Percentiles rank a stretch among this genome's conserved stretches.
Evolutionary conservation across 305 asterid species (phyloP).

Genomic region (Fraxinus sp.): DNA sequence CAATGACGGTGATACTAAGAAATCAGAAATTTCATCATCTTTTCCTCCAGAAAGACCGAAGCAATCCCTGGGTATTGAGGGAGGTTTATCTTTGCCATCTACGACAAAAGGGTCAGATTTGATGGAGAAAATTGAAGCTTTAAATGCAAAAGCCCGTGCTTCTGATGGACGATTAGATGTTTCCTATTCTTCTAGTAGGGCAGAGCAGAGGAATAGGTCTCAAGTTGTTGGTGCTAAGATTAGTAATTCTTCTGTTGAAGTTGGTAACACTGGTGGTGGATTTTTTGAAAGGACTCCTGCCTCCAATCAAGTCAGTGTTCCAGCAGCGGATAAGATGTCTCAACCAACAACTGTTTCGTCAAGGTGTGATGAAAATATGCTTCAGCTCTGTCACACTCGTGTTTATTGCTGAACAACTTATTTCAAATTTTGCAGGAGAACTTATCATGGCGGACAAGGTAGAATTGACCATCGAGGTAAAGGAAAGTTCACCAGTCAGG

Average conservation of each 20-base stretch:
- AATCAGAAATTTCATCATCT: slow-evolving; percentile 38
- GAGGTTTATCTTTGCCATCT: slow-evolving; percentile 41
- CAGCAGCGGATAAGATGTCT: slow-evolving; percentile 38
- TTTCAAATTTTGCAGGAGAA: slow-evolving; percentile 49
- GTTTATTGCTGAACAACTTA: slow-evolving; percentile 18
- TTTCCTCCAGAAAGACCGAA: slow-evolving; percentile 42
- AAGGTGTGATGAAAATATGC: slow-evolving; percentile 43
- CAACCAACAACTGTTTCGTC: slow-evolving; percentile 48
- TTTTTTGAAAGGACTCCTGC: slow-evolving; percentile 33
- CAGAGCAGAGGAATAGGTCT: slow-evolving; percentile 43
- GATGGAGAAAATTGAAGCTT: slow-evolving; percentile 77
- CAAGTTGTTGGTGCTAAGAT: slow-evolving; percentile 34
- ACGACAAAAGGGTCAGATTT: slow-evolving; percentile 52
- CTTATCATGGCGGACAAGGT: slow-evolving; percentile 51
- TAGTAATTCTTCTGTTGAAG: slow-evolving; percentile 35
- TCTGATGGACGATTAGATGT: slow-evolving; percentile 59
- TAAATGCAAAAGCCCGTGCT: slow-evolving; percentile 77
- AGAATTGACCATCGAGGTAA: slow-evolving; percentile 54
- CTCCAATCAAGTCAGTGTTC: slow-evolving; percentile 37
- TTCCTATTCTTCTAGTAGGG: slow-evolving; percentile 34
- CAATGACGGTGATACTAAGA: slow-evolving; percentile 42
- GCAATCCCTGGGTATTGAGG: slow-evolving; percentile 34
- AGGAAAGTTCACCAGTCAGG: slow-evolving; percentile 50
- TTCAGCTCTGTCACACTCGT: not conserved
- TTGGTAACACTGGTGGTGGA: slow-evolving; percentile 30